Conservation (phyloP, 257 asterid species). For the Solanum boliviense region DNA sequence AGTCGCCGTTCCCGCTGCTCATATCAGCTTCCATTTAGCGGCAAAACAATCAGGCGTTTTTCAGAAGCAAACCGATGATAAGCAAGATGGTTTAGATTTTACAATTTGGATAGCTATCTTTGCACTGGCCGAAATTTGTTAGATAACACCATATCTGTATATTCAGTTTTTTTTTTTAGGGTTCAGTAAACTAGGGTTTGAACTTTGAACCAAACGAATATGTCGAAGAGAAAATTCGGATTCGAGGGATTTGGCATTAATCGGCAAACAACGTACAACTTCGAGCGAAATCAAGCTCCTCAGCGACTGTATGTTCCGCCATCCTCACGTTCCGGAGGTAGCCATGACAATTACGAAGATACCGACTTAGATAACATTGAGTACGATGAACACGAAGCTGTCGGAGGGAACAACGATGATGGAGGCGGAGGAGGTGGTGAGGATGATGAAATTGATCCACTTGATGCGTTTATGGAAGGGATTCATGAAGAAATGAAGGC, state of each 20-base stretch:
- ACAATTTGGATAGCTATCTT: neutral
- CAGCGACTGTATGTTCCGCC: conserved; percentile 79
- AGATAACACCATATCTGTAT: neutral
- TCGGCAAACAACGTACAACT: conserved; percentile 73
- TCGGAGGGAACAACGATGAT: conserved; percentile 14
- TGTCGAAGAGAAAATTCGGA: conserved; percentile 95
- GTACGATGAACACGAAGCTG: conserved; percentile 40
- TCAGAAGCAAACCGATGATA: neutral
- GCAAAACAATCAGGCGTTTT: neutral
- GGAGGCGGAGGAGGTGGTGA: conserved; percentile 2
- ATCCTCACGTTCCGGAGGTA: conserved; percentile 45
- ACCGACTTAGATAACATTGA: conserved; percentile 76
- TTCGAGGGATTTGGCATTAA: conserved; percentile 89
- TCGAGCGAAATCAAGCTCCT: conserved; percentile 66
- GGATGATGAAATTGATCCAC: conserved; percentile 82
- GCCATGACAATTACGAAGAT: conserved; percentile 57
- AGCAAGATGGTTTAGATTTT: neutral
- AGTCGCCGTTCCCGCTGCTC: neutral
- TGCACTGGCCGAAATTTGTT: neutral
- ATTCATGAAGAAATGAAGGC: conserved; percentile 81
- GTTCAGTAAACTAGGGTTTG: conserved; percentile 11
- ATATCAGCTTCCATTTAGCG: neutral
- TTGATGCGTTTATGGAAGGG: conserved; percentile 97
- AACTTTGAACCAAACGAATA: neutral
- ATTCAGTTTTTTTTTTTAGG: neutral